Evolutionary conservation across 352 stramenopile species (phyloP).

Genomic region (Phytophthora foliorum): DNA sequence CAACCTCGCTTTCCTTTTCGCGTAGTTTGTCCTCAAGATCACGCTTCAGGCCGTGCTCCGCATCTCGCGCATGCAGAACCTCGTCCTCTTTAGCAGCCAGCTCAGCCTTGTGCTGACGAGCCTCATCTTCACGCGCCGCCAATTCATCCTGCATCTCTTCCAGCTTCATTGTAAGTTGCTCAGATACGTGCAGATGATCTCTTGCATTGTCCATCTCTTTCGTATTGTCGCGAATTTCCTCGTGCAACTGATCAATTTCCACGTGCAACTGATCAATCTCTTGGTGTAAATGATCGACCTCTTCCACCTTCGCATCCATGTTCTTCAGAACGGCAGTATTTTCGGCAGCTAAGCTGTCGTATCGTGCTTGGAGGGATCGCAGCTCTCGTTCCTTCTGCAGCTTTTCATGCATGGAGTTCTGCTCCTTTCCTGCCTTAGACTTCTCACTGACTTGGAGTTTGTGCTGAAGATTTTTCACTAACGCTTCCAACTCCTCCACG

Average conservation of each 20-base stretch:
- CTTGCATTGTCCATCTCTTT: constrained; percentile 53
- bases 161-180: constrained; percentile 59
- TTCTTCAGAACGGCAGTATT: constrained; percentile 27
- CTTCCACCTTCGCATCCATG: constrained; percentile 36
- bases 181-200: constrained; percentile 48
- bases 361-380: constrained; percentile 45
- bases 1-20: constrained; percentile 40
- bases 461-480: constrained; percentile 45
- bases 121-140: constrained; percentile 36
- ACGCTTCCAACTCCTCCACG: constrained; percentile 42
- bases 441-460: constrained; percentile 53
- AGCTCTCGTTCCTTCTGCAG: constrained; percentile 61
- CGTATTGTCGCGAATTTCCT: constrained; percentile 52
- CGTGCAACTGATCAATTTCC: constrained; percentile 42
- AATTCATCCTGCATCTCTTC: constrained; percentile 51
- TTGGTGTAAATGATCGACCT: constrained; percentile 30
- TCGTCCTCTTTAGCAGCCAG: constrained; percentile 42
- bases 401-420: constrained; percentile 60
- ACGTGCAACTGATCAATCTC: constrained; percentile 41
- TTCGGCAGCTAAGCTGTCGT: constrained; percentile 41
- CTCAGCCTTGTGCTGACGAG: constrained; percentile 43
- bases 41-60: constrained; percentile 31
- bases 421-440: constrained; percentile 48
- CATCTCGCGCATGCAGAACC: constrained; percentile 25
- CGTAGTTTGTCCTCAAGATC: constrained; percentile 33